Evolutionary conservation across 2,329 filamentous ascomycete genomes (phyloP).

Genomic region (Fusarium nisikadoi): DNA sequence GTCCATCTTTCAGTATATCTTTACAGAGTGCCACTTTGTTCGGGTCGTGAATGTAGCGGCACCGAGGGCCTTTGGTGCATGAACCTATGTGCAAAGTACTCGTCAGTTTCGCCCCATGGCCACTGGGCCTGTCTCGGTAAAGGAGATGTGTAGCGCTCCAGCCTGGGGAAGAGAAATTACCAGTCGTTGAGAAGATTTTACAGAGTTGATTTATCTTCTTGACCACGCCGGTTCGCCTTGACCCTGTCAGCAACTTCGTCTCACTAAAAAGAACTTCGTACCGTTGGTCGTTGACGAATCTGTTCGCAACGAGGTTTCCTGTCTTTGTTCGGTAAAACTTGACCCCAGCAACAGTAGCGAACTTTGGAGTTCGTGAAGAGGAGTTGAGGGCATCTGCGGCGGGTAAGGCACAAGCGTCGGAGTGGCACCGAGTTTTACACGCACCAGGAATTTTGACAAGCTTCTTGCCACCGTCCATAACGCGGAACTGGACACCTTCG

Average conservation of each 20-base stretch:
- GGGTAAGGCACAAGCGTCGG: slow-evolving; percentile 42
- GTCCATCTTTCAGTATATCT: slow-evolving; percentile 81
- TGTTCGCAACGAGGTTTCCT: slow-evolving; percentile 84
- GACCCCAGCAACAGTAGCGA: slow-evolving; percentile 77
- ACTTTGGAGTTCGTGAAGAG: slow-evolving; percentile 78
- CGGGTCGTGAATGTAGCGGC: slow-evolving; percentile 85
- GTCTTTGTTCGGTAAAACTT: slow-evolving; percentile 87
- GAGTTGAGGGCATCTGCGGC: slow-evolving; percentile 66
- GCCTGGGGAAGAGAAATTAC: slow-evolving; percentile 65
- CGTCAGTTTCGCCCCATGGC: slow-evolving; percentile 60
- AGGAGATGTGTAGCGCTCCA: slow-evolving; percentile 35
- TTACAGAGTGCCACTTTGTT: slow-evolving; percentile 91
- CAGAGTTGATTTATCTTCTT: slow-evolving; percentile 80
- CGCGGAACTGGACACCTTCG: slow-evolving; percentile 77
- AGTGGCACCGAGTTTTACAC: slow-evolving; percentile 12
- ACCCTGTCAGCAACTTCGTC: slow-evolving; percentile 52
- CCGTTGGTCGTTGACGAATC: slow-evolving; percentile 80
- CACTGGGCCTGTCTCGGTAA: slow-evolving; percentile 48
- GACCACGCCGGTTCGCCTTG: slow-evolving; percentile 62
- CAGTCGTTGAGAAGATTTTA: slow-evolving; percentile 75
- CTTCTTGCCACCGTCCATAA: slow-evolving; percentile 84
- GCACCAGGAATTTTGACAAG: slow-evolving; percentile 78
- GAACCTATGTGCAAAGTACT: slow-evolving; percentile 68
- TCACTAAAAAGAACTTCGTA: slow-evolving; percentile 58
- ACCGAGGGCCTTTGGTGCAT: slow-evolving; percentile 83